Evolutionary conservation across 306 rosid species (phyloP), one percentile per base, ranked within the genome.

Genomic region (Dalbergia cochinchinensis): DNA sequence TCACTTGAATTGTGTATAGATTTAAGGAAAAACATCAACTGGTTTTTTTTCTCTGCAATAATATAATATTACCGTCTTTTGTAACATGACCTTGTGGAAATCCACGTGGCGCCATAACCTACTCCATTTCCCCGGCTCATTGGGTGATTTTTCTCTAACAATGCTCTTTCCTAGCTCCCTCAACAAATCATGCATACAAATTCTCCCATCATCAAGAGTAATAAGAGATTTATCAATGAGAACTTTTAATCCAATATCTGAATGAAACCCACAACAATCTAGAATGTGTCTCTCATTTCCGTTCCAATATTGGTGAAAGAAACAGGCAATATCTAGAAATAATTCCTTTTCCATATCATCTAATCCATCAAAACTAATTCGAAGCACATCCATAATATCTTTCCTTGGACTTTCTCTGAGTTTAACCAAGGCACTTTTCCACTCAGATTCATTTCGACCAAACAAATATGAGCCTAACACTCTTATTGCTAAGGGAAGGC

Each of bases 361-460:
- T 2, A 76, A 5, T 34, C 41, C 47, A n/a, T 74, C 64, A 60
- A 31, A 78, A 59, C 77, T 60, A 1, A 47, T 18, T 47, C 63
- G 77, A 8, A 55, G 66, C 2, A 80, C 74, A 12, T 80, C 10
- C 74, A 73, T 54, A 18, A 73, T 65, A 8, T 54, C 44, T 55
- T 3, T 33, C 3, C 0, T 33, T 41, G 74, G 79, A 33, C 18
- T 5, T 69, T 73, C 69, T 42, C 22, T 54, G 11, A 80, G 3
- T 53, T 78, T 71, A 15, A 7, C 1, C 66, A 80, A 71, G 22
- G 83, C 78, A 71, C 83, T 63, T 26, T 62, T 55, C 84, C 84
- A 73, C 8, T 73, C 41, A 16, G 26, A 26, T 1, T 41, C 18
- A 16, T 73, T 14, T 31, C 66, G 61, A 8, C 37, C 73, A 19